Evolutionary conservation across 208 protist genomes (phyloP).

Genomic region (Crithidia thermophila): DNA sequence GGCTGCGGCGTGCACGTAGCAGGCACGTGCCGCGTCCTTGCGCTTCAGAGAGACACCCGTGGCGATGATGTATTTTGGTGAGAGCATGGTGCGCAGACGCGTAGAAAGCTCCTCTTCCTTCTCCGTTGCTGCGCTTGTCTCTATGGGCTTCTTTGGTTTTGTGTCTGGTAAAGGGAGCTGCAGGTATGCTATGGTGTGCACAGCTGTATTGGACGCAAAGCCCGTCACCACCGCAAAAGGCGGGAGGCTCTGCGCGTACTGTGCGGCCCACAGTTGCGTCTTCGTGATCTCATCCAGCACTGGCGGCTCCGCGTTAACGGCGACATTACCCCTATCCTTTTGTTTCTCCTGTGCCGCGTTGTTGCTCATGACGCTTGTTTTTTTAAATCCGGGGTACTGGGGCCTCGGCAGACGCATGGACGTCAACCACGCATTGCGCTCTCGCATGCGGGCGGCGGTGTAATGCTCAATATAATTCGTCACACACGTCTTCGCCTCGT

Average conservation of each 20-base stretch:
- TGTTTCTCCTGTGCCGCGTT: too few species aligned
- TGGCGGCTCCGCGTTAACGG: background rate
- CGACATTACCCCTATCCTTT: too few species aligned
- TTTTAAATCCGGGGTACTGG: too few species aligned
- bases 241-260: slow-evolving; percentile 7
- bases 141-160: background rate
- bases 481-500: slow-evolving; percentile 56
- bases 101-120: background rate
- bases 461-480: slow-evolving; percentile 59
- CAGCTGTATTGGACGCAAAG: slow-evolving; percentile 48
- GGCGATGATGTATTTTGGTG: slow-evolving; percentile 35
- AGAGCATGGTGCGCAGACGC: background rate
- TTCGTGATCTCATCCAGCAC: background rate
- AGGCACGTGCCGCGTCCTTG: slow-evolving; percentile 79
- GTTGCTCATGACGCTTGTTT: too few species aligned
- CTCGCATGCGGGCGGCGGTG: background rate
- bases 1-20: slow-evolving; percentile 79
- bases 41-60: slow-evolving; percentile 79
- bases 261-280: slow-evolving; percentile 1
- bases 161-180: slow-evolving; percentile 37
- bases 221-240: slow-evolving; percentile 57
- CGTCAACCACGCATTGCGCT: background rate
- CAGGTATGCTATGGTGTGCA: slow-evolving; percentile 74
- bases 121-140: background rate
- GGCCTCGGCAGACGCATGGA: background rate